Evolutionary conservation across 176 grass and related monocot species (phyloP).

Genomic region (bread wheat (Triticum aestivum)): IWGSC_CS_RefSeq_v2.1 NC_057796.1:319779929-319780428

Average conservation of each 20-base stretch:
- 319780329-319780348: constrained; percentile 99
- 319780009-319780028: constrained; percentile 25
- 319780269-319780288: constrained; percentile 18
- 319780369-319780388: constrained; percentile 92
- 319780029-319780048: constrained; percentile 20
- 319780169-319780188: constrained; percentile 91
- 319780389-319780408: constrained; percentile 63
- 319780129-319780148: constrained; percentile 2
- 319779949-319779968: not conserved
- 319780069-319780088: constrained; percentile 30
- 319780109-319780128: not conserved
- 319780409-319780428: constrained; percentile 23
- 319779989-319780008: constrained; percentile 1
- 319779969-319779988: constrained; percentile 2
- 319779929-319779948: not conserved
- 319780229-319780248: constrained; percentile 88
- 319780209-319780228: constrained; percentile 78
- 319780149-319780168: constrained; percentile 68
- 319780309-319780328: constrained; percentile 83
- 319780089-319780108: not conserved
- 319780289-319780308: constrained; percentile 20
- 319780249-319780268: constrained; percentile 10
- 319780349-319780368: constrained; percentile 99
- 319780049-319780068: constrained; percentile 21
- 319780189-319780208: constrained; percentile 90